Base-by-base conservation (phyloP, 225 moss, liverwort and hornwort species). In the Lunularia cruciata region DNA sequence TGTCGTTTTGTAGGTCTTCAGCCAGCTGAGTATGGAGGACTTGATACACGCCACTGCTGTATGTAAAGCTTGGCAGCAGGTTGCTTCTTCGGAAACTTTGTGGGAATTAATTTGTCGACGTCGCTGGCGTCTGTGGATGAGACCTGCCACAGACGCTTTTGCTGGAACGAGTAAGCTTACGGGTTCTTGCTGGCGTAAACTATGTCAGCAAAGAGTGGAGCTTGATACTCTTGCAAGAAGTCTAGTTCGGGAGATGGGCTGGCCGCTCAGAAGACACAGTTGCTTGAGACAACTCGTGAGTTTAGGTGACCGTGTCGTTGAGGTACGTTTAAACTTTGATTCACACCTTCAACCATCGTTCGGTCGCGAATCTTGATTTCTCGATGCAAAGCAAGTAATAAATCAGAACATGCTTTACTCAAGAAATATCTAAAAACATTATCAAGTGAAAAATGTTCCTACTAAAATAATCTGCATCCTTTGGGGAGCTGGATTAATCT, bases 31-130 rank as follows among this genome's bases (percentile, higher is more conserved):
- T 31, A 72, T 86, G 77, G 79, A 80, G 60, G 85, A 86, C 49
- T 73, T 86, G 59, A 69, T 86, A 32, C 76, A 72, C 47, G 82
- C 82, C 33, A 67, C 69, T 55, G 82, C 72, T 13, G 85, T 86
- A 8, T 86, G 85, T 69, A 82, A 82, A 68, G 57, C 68, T 51
- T 86, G 85, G 85, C 85, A 82, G 65, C 82, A 72, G 42, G 82
- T 79, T 19, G 79, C 82, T 67, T 82, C 79, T 60, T 79, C 85
- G 3, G 79, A 86, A 51, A 68, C 74, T 63, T 72, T 86, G 13
- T 86, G 85, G 85, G 76, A 86, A 72, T 25, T 77, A 67, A 77
- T 82, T 74, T 82, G 85, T 77, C 75, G 85, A 79, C 79, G 72
- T 57, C 71, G 76, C 63, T 86, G 85, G 85, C 79, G 76, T 52